Evolutionary conservation across 2,329 filamentous ascomycete genomes (phyloP).

Genomic region (Dothideomycetes sp.): DNA sequence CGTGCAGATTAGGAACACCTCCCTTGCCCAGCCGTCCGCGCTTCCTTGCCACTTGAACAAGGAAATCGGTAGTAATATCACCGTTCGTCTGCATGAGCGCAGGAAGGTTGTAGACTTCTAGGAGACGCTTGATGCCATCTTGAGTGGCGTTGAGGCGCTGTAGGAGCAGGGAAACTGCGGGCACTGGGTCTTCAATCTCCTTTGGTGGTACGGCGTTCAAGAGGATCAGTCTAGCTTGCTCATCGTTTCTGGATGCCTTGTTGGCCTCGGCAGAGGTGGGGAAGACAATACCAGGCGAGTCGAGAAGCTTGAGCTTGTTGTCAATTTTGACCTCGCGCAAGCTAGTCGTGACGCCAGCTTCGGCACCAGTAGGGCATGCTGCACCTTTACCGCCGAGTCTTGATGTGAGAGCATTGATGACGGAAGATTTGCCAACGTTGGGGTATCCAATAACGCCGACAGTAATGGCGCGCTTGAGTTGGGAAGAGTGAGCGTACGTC

Average conservation of each 20-base stretch:
- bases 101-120: constrained; percentile 74
- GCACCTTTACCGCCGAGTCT: constrained; percentile 58
- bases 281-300: constrained; percentile 92
- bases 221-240: constrained; percentile 70
- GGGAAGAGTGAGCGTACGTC: constrained; percentile 69
- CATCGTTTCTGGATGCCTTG: constrained; percentile 41
- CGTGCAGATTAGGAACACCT: constrained; percentile 77
- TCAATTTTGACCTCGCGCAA: constrained; percentile 88
- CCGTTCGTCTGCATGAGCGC: constrained; percentile 58
- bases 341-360: constrained; percentile 83
- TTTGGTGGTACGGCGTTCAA: constrained; percentile 88
- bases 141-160: constrained; percentile 64
- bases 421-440: constrained; percentile 91
- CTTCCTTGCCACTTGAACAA: constrained; percentile 91
- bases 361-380: constrained; percentile 78
- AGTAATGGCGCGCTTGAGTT: constrained; percentile 79
- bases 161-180: constrained; percentile 75
- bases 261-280: constrained; percentile 46
- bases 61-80: constrained; percentile 77
- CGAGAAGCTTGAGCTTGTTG: constrained; percentile 84
- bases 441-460: constrained; percentile 93
- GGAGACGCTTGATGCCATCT: constrained; percentile 66
- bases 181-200: constrained; percentile 85
- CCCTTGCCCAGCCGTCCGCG: constrained; percentile 79
- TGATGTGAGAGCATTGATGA: constrained; percentile 84